These are phyloP conservation scores for Waitea zeae DNA, from an alignment of 1,284 basidiomycete species.

Conservation along the genomic window DNA sequence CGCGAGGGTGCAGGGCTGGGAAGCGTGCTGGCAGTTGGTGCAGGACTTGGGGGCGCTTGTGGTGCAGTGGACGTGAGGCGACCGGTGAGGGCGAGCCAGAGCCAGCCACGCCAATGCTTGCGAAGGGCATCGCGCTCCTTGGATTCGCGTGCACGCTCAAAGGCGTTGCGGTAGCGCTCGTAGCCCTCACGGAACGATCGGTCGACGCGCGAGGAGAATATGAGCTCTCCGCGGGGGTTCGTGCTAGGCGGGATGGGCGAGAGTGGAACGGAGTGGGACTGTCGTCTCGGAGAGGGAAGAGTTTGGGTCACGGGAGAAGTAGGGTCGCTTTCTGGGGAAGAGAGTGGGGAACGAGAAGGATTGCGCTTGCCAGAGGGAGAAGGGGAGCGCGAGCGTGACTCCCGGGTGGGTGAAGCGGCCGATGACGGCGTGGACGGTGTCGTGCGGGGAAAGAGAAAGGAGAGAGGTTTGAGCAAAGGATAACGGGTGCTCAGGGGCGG, in stretches of 20 bases:
- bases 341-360: not conserved
- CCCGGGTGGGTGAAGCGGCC: slow-evolving; percentile 12
- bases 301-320: no score
- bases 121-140: slow-evolving; percentile 34
- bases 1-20: no score
- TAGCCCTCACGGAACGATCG: slow-evolving; percentile 78
- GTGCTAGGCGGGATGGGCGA: slow-evolving; percentile 75
- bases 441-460: slow-evolving; percentile 37
- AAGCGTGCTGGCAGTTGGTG: no score
- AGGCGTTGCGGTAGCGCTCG: slow-evolving; percentile 83
- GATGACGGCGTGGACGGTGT: slow-evolving; percentile 13
- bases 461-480: slow-evolving; percentile 21
- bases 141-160: no score
- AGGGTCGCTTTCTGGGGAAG: no score
- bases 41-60: no score
- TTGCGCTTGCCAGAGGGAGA: not conserved
- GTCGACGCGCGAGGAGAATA: slow-evolving; percentile 85
- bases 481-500: slow-evolving; percentile 46
- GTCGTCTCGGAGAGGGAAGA: no score
- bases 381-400: not conserved
- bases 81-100: no score
- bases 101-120: no score
- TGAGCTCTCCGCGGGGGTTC: slow-evolving; percentile 91
- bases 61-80: no score
- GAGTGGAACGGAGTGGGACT: no score